Percentiles rank a stretch among this genome's conserved stretches.
Evolutionary conservation across 768 basidiomycete species (phyloP).

Genomic region (Collybia nuda): DNA sequence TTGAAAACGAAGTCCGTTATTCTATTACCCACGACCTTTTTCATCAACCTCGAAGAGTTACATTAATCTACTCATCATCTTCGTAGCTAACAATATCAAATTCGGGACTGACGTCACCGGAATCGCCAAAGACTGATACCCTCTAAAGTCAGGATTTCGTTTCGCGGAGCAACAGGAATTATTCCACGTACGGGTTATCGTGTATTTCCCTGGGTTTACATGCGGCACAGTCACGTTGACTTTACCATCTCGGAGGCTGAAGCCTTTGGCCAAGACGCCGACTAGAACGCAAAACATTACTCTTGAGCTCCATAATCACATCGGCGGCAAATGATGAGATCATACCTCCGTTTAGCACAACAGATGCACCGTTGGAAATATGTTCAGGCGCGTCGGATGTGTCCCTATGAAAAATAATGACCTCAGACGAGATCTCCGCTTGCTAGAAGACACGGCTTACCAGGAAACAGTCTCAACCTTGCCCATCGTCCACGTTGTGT

Average conservation of each 20-base stretch:
- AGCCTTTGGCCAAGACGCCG: constrained; percentile 29
- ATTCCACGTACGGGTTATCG: constrained; percentile 39
- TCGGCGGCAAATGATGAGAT: background rate
- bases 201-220: constrained; percentile 31
- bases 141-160: background rate
- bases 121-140: constrained; percentile 46
- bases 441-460: constrained; percentile 13
- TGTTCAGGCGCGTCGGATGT: constrained; percentile 34
- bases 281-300: constrained; percentile 15
- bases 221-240: constrained; percentile 36
- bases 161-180: background rate
- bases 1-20: background rate
- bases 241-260: constrained; percentile 33
- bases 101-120: constrained; percentile 39
- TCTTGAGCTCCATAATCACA: background rate
- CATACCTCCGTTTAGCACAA: constrained; percentile 30
- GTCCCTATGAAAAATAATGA: constrained; percentile 27
- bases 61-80: background rate
- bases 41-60: too few relatives aligned
- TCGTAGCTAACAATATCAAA: constrained; percentile 29
- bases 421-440: background rate
- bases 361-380: constrained; percentile 40
- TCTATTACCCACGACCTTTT: background rate
- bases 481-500: constrained; percentile 28
- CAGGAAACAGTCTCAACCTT: constrained; percentile 24